Percentiles rank a stretch among this genome's conserved stretches.
phyloP scores from a whole-genome alignment of 441 rosid genomes.

The Lepidium campestre region DNA sequence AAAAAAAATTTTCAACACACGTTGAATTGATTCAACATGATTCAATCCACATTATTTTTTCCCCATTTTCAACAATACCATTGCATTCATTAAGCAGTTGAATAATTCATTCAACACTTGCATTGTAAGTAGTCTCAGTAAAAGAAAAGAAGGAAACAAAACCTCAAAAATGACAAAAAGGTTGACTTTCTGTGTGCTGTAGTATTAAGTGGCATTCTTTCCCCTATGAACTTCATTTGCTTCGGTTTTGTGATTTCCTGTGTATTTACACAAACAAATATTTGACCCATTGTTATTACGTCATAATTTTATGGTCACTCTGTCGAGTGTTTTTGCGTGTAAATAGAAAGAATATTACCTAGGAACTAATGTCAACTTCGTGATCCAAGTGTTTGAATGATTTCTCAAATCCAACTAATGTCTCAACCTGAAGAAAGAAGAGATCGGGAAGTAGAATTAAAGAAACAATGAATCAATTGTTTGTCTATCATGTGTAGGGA shows the following conservation, averaged over 20 bases:
- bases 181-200: constrained; percentile 79
- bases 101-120: too few species aligned
- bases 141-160: constrained; percentile 77
- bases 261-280: background rate
- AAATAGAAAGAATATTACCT: constrained; percentile 37
- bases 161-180: constrained; percentile 82
- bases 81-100: too few species aligned
- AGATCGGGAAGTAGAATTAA: background rate
- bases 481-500: background rate
- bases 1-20: too few species aligned
- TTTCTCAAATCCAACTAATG: constrained; percentile 95
- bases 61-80: too few species aligned
- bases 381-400: constrained; percentile 84
- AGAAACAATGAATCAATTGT: background rate
- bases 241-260: constrained; percentile 92
- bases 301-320: background rate
- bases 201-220: constrained; percentile 93
- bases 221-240: constrained; percentile 88
- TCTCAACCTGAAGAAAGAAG: constrained; percentile 59
- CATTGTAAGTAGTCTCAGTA: too few species aligned
- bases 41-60: too few species aligned
- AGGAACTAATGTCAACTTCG: constrained; percentile 69
- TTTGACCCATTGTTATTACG: background rate
- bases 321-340: background rate
- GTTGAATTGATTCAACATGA: too few species aligned